Percentiles rank a stretch among this genome's conserved stretches.
Evolutionary conservation across 495 filamentous ascomycete species (phyloP).

Genomic region (Glarea lozoyensis): DNA sequence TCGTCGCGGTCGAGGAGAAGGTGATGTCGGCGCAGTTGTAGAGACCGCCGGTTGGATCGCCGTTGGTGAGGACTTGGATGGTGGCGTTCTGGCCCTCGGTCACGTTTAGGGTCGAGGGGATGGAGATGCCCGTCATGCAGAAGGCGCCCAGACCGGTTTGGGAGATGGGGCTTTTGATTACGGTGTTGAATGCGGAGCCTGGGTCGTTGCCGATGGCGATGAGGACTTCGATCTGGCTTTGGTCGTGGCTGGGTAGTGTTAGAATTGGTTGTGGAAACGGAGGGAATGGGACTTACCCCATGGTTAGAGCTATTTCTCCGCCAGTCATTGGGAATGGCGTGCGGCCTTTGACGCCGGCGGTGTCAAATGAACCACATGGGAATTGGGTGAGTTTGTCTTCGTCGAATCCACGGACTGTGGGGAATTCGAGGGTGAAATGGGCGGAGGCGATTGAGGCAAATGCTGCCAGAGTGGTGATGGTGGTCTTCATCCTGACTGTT

Average conservation of each 20-base stretch:
- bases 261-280: not conserved
- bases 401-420: slow-evolving; percentile 41
- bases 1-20: slow-evolving; percentile 31
- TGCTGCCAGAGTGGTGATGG: slow-evolving; percentile 16
- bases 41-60: slow-evolving; percentile 41
- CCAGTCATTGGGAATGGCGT: slow-evolving; percentile 39
- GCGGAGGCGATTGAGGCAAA: slow-evolving; percentile 38
- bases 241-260: slow-evolving; percentile 42
- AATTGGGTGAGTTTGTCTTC: slow-evolving; percentile 40
- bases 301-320: slow-evolving; percentile 37
- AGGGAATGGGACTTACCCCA: slow-evolving; percentile 2
- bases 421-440: slow-evolving; percentile 53
- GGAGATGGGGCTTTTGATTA: slow-evolving; percentile 37
- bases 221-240: slow-evolving; percentile 46
- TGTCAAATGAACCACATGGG: slow-evolving; percentile 50
- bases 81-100: slow-evolving; percentile 42
- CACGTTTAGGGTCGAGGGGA: slow-evolving; percentile 25
- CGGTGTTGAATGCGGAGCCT: slow-evolving; percentile 38
- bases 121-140: slow-evolving; percentile 37
- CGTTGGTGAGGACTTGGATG: slow-evolving; percentile 50
- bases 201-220: slow-evolving; percentile 42
- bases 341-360: slow-evolving; percentile 38
- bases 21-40: slow-evolving; percentile 56
- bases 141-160: slow-evolving; percentile 46
- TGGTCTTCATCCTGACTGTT: slow-evolving; percentile 13